These are phyloP conservation scores for Epichloe gansuensis DNA, from an alignment of 2,329 filamentous ascomycete species.

Conservation along the genomic window DNA sequence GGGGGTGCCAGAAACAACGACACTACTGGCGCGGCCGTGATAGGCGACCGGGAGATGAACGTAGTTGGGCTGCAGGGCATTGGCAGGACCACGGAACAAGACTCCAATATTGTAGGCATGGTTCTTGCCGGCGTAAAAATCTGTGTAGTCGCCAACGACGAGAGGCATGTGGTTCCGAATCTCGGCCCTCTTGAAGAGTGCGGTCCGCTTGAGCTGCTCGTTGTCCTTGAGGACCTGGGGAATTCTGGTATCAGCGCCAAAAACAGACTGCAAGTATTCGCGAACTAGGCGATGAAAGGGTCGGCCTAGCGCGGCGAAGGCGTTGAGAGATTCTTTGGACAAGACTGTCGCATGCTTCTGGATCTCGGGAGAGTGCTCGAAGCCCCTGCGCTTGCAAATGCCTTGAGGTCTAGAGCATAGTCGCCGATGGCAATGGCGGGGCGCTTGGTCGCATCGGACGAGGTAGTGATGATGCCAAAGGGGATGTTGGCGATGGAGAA, in stretches of 20 bases:
- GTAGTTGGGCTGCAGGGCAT: conserved; percentile 72
- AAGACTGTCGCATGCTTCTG: conserved; percentile 17
- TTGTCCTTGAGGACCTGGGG: conserved; percentile 25
- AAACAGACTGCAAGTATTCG: conserved; percentile 51
- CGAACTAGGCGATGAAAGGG: conserved; percentile 59
- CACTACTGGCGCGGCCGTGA: conserved; percentile 64
- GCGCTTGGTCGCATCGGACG: conserved; percentile 41
- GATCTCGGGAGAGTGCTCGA: conserved; percentile 17
- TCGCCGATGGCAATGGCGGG: conserved; percentile 63
- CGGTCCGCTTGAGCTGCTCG: conserved; percentile 16
- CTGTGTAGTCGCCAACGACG: conserved; percentile 70
- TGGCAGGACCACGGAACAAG: conserved; percentile 60
- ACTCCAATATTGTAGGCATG: conserved; percentile 61
- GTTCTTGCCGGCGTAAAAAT: conserved; percentile 72
- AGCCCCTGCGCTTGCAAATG: conserved; percentile 40
- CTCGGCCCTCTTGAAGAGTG: conserved; percentile 23
- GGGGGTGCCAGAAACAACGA: conserved; percentile 62
- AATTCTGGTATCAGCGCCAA: conserved; percentile 39
- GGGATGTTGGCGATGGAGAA: conserved; percentile 75
- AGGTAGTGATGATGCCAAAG: conserved; percentile 67
- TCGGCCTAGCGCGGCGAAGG: conserved; percentile 43
- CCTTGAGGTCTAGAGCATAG: conserved; percentile 56
- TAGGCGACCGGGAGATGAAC: conserved; percentile 71
- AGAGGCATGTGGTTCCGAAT: conserved; percentile 62
- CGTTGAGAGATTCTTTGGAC: conserved; percentile 18